Conservation (phyloP, 2,329 filamentous ascomycete species). For the Colletotrichum acutatum region DNA sequence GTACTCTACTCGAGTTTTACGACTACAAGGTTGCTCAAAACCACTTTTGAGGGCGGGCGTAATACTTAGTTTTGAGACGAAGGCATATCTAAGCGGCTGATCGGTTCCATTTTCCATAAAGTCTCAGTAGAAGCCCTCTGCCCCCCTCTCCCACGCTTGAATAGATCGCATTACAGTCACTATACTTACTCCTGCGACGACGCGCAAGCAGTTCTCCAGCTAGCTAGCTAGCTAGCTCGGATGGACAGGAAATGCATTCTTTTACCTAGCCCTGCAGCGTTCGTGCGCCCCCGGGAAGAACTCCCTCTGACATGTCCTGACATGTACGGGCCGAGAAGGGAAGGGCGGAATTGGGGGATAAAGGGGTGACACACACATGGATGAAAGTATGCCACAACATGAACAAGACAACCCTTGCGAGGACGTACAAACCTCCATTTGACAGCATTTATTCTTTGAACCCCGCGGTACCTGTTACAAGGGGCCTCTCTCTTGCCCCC, state of each 20-base stretch:
- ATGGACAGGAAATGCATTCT: not conserved
- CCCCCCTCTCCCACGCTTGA: no score
- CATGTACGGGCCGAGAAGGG: not conserved
- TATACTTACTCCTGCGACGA: not conserved
- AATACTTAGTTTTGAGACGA: no score
- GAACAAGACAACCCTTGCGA: not conserved
- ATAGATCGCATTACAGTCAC: no score
- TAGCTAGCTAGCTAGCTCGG: no score
- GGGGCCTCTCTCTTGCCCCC: no score
- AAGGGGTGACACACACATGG: not conserved
- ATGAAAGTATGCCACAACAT: no score
- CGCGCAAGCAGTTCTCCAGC: not conserved
- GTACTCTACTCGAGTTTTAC: no score
- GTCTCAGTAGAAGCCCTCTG: no score
- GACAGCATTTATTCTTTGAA: not conserved
- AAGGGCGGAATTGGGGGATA: not conserved
- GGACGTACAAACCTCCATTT: not conserved
- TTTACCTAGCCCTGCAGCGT: not conserved
- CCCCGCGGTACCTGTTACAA: not conserved
- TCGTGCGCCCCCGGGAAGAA: not conserved
- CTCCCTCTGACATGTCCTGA: not conserved
- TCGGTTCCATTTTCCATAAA: not conserved
- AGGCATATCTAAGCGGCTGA: no score
- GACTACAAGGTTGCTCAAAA: no score
- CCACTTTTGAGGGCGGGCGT: no score